Conservation (phyloP, 2,329 filamentous ascomycete species). For the Westerdykella sp. region DNA sequence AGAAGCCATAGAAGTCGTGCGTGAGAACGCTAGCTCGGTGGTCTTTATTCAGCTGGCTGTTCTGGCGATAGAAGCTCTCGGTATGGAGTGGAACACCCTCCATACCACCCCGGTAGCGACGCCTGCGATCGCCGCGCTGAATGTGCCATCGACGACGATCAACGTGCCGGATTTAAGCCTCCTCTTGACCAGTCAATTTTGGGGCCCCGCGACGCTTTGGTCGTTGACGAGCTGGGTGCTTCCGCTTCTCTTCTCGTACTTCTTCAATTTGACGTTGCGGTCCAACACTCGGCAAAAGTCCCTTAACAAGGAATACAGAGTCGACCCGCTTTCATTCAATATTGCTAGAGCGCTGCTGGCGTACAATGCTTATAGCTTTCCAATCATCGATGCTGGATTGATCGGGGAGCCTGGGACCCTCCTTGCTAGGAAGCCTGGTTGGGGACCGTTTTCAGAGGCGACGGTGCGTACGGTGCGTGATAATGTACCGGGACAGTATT, state of each 20-base stretch:
- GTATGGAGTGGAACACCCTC: conserved; percentile 64
- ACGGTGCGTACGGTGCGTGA: conserved; percentile 59
- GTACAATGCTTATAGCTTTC: conserved; percentile 66
- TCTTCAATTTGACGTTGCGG: conserved; percentile 74
- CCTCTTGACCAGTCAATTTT: conserved; percentile 71
- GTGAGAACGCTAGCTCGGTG: conserved; percentile 66
- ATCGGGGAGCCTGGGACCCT: conserved; percentile 44
- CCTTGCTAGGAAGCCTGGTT: conserved; percentile 39
- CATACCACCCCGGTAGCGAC: conserved; percentile 65
- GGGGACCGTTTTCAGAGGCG: conserved; percentile 54
- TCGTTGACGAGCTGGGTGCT: conserved; percentile 62
- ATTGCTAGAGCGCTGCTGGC: conserved; percentile 77
- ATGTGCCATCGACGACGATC: conserved; percentile 55
- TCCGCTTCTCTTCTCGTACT: conserved; percentile 71
- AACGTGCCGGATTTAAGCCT: conserved; percentile 75
- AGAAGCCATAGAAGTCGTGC: conserved; percentile 59
- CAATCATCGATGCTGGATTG: conserved; percentile 10
- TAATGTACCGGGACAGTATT: conserved; percentile 65
- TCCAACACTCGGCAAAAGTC: conserved; percentile 44
- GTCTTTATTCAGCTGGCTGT: conserved; percentile 37
- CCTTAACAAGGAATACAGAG: conserved; percentile 48
- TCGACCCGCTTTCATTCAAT: conserved; percentile 87
- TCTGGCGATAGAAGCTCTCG: conserved; percentile 59
- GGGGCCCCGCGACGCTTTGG: conserved; percentile 77
- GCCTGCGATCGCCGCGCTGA: conserved; percentile 54